These are phyloP conservation scores for Lactarius vividus DNA, from an alignment of 768 basidiomycete species.

Conservation along the genomic window DNA sequence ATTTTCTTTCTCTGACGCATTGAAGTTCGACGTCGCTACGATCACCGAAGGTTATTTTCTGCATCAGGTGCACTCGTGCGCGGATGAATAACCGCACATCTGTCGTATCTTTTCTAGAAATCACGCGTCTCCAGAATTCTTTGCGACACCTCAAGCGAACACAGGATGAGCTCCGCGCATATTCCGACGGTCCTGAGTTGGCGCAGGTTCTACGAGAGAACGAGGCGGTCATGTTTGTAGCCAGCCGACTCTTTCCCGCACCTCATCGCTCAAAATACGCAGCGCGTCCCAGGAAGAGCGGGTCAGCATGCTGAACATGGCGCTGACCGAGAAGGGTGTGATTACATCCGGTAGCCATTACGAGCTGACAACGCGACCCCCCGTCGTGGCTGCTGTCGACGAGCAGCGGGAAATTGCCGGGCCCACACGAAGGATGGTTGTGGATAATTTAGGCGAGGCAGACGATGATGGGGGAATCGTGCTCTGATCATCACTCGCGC, in stretches of 20 bases:
- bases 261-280: slow-evolving; percentile 2
- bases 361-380: slow-evolving; percentile 30
- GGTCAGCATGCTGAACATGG: slow-evolving; percentile 62
- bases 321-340: slow-evolving; percentile 56
- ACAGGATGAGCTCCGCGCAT: slow-evolving; percentile 53
- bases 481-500: slow-evolving; percentile 12
- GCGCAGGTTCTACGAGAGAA: slow-evolving; percentile 67
- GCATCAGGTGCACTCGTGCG: not conserved
- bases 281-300: slow-evolving; percentile 81
- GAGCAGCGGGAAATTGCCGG: not conserved
- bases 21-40: slow-evolving; percentile 58
- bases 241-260: not conserved
- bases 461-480: slow-evolving; percentile 19
- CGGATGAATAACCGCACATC: not conserved
- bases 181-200: slow-evolving; percentile 57
- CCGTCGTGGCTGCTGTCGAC: not conserved
- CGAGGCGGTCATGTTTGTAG: slow-evolving; percentile 60
- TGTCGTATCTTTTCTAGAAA: slow-evolving; percentile 47
- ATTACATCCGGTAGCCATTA: slow-evolving; percentile 45
- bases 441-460: slow-evolving; percentile 1
- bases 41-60: slow-evolving; percentile 62
- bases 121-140: slow-evolving; percentile 71
- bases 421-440: not conserved
- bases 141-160: slow-evolving; percentile 59
- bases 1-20: slow-evolving; percentile 66